Percentiles rank a stretch among this genome's conserved stretches.
Conservation (phyloP, 163 green algal genomes). For the Scenedesmus sp. region DNA sequence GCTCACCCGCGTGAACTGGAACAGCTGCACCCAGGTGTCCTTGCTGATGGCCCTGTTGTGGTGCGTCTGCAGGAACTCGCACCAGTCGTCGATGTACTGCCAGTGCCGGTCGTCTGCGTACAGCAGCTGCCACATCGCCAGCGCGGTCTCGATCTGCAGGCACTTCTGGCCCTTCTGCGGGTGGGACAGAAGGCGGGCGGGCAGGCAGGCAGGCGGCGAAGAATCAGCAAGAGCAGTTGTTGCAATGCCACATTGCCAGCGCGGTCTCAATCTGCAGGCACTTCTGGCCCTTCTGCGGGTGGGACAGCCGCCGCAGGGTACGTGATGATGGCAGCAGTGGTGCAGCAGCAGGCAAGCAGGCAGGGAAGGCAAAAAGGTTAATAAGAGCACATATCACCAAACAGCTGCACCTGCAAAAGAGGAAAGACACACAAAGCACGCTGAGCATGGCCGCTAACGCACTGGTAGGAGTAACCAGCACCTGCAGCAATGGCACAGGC, state of each 20-base stretch:
- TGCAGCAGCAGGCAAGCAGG: too few relatives aligned
- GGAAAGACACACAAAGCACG: too few relatives aligned
- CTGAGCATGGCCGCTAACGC: too few relatives aligned
- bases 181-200: neutral
- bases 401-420: neutral
- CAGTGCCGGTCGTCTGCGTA: conserved; percentile 73
- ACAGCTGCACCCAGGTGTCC: conserved; percentile 96
- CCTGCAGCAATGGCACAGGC: neutral
- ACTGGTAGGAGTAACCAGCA: neutral
- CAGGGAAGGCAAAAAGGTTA: too few relatives aligned
- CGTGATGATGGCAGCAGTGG: too few relatives aligned
- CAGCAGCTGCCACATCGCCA: conserved; percentile 90
- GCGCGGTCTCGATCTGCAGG: conserved; percentile 89
- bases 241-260: neutral
- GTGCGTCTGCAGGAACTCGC: conserved; percentile 85
- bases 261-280: conserved; percentile 83
- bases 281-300: conserved; percentile 90
- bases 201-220: neutral
- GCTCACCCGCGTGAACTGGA: conserved; percentile 86
- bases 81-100: conserved; percentile 89
- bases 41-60: conserved; percentile 90
- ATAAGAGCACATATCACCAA: neutral
- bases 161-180: conserved; percentile 93
- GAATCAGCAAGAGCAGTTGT: neutral
- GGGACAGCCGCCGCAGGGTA: neutral